Percentiles rank a stretch among this genome's conserved stretches.
Evolutionary conservation across 371 early-diverging fungal species (phyloP).

Genomic region (Mucor lusitanicus): DNA sequence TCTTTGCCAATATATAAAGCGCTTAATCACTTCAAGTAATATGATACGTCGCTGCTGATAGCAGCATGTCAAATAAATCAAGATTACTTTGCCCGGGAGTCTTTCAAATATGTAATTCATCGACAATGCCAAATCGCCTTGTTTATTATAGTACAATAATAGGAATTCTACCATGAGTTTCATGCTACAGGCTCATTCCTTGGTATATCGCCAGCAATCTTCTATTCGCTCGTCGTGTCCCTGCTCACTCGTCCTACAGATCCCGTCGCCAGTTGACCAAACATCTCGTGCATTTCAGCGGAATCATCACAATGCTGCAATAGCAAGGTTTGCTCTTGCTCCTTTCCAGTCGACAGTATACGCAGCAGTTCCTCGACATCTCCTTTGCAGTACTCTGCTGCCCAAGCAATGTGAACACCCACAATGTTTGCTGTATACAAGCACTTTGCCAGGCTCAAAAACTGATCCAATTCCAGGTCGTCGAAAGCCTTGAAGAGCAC

Average conservation of each 20-base stretch:
- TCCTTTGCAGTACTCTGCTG: conserved; percentile 17
- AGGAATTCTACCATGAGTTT: not conserved
- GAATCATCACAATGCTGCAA: conserved; percentile 24
- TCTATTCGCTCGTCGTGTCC: not conserved
- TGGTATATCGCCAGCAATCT: too few species aligned
- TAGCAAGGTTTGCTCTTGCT: not conserved
- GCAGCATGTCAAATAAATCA: too few species aligned
- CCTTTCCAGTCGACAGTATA: not conserved
- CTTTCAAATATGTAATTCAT: too few species aligned
- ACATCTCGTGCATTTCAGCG: conserved; percentile 27
- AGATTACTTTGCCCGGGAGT: too few species aligned
- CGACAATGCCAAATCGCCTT: too few species aligned
- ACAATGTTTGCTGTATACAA: conserved; percentile 6
- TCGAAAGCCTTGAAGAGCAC: conserved; percentile 22
- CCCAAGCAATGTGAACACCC: conserved; percentile 30
- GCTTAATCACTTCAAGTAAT: too few species aligned
- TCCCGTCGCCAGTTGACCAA: conserved; percentile 13
- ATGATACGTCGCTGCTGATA: too few species aligned
- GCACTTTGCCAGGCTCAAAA: conserved; percentile 8
- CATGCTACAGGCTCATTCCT: too few species aligned
- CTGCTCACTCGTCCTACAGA: conserved; percentile 15
- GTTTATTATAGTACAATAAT: too few species aligned
- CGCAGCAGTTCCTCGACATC: not conserved
- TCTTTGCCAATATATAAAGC: too few species aligned
- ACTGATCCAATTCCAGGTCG: conserved; percentile 6